Evolutionary conservation across 2,329 filamentous ascomycete genomes (phyloP).

Genomic region (Botrytis cinerea): DNA sequence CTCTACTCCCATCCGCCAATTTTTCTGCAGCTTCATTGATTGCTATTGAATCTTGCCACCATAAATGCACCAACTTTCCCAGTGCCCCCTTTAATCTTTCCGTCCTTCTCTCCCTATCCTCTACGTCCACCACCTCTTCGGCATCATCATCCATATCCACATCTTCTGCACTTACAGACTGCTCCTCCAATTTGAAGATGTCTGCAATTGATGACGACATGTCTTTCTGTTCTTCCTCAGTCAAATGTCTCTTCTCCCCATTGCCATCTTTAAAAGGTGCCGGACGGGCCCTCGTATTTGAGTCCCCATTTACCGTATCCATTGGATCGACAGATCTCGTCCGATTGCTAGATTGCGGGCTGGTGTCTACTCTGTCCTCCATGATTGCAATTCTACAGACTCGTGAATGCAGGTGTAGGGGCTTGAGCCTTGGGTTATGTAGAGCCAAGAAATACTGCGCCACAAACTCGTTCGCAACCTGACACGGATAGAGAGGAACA

Average conservation of each 20-base stretch:
- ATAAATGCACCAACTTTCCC: conserved; percentile 43
- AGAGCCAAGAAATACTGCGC: conserved; percentile 18
- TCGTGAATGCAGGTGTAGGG: not conserved
- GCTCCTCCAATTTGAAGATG: conserved; percentile 33
- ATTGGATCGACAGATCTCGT: not conserved
- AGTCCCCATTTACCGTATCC: no score
- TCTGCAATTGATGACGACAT: conserved; percentile 31
- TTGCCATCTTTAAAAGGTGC: not conserved
- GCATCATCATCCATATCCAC: conserved; percentile 31
- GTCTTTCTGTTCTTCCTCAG: conserved; percentile 25
- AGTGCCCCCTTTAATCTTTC: conserved; percentile 35
- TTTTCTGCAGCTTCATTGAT: conserved; percentile 53
- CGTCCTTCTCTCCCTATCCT: conserved; percentile 38
- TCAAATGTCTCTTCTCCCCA: conserved; percentile 11
- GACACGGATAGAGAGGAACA: not conserved
- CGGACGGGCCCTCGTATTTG: not conserved
- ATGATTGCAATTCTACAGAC: conserved; percentile 11
- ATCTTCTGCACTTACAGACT: conserved; percentile 22
- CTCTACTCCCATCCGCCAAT: conserved; percentile 57
- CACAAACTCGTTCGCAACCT: conserved; percentile 2
- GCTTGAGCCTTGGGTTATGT: not conserved
- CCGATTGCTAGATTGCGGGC: not conserved
- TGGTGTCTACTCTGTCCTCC: not conserved
- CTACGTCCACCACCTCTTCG: conserved; percentile 36
- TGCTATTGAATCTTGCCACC: conserved; percentile 45